Percentiles rank a stretch among this genome's conserved stretches.
Conservation (phyloP, 2,329 filamentous ascomycete species). For the Aspergillus ochraceoroseus region DNA sequence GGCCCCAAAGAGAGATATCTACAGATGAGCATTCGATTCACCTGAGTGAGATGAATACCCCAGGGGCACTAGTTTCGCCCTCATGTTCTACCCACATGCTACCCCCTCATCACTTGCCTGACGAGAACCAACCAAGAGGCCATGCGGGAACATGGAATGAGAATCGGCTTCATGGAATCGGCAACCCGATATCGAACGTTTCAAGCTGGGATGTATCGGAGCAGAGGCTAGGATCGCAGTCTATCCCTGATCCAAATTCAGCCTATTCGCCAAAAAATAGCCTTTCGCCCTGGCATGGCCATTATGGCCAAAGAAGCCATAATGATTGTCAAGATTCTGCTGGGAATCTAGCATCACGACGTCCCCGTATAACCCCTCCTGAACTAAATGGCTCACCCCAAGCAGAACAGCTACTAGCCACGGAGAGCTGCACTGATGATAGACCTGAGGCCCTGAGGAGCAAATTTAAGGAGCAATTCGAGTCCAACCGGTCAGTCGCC, state of each 20-base stretch:
- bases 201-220: slow-evolving; percentile 7
- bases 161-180: slow-evolving; percentile 7
- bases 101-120: slow-evolving; percentile 23
- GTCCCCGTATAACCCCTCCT: background rate
- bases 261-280: slow-evolving; percentile 27
- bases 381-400: background rate
- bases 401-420: background rate
- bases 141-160: slow-evolving; percentile 12
- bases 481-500: slow-evolving; percentile 14
- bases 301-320: background rate
- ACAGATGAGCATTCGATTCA: slow-evolving; percentile 24
- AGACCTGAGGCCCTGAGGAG: slow-evolving; percentile 21
- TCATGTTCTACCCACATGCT: slow-evolving; percentile 21
- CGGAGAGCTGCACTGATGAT: background rate
- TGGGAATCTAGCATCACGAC: background rate
- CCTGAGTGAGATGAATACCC: slow-evolving; percentile 29
- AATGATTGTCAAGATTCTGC: background rate
- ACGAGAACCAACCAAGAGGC: slow-evolving; percentile 18
- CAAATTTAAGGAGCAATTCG: slow-evolving; percentile 35
- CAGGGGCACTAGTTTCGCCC: slow-evolving; percentile 25
- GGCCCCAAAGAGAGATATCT: slow-evolving; percentile 12
- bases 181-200: background rate
- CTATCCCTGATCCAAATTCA: slow-evolving; percentile 22
- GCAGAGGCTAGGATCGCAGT: slow-evolving; percentile 2
- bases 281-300: slow-evolving; percentile 7